Evolutionary conservation across 2,329 filamentous ascomycete species (phyloP).

Genomic region (Neobulgaria alba): DNA sequence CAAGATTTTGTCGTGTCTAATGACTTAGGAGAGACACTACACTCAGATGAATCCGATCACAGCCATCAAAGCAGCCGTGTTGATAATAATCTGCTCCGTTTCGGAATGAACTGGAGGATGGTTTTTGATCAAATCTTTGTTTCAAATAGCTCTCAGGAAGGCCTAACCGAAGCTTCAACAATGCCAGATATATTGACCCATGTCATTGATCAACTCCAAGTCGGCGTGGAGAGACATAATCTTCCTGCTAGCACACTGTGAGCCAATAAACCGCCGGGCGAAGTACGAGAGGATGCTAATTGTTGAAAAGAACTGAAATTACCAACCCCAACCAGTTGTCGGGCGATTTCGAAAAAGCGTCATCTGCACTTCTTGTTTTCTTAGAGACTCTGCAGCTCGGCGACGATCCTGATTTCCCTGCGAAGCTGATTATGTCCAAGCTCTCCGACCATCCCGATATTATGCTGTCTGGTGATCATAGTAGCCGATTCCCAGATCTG

Average conservation of each 20-base stretch:
- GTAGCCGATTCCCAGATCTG: conserved; percentile 10
- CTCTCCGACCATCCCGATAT: conserved; percentile 12
- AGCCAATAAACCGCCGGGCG: neutral
- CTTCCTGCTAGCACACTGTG: conserved; percentile 16
- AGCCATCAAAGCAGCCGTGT: no score
- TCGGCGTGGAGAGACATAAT: conserved; percentile 8
- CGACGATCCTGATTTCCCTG: conserved; percentile 5
- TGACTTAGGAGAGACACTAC: conserved; percentile 1
- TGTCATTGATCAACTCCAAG: conserved; percentile 7
- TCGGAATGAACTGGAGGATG: conserved; percentile 16
- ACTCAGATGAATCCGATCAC: neutral
- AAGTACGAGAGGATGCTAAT: conserved; percentile 5
- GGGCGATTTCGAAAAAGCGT: conserved; percentile 22
- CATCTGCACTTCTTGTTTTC: conserved; percentile 14
- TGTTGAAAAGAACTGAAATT: conserved; percentile 17
- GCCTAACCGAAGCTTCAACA: neutral
- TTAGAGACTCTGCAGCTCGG: conserved; percentile 15
- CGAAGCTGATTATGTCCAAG: conserved; percentile 17
- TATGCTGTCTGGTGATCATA: conserved; percentile 1
- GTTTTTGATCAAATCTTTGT: conserved; percentile 12
- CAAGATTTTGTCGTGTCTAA: conserved; percentile 25
- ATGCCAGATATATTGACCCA: conserved; percentile 9
- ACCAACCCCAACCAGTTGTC: conserved; percentile 12
- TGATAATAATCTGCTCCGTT: no score
- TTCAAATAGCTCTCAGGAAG: neutral